These are phyloP conservation scores for Pyrenochaeta sp. DNA, from an alignment of 2,329 filamentous ascomycete species.

Conservation along the genomic window DNA sequence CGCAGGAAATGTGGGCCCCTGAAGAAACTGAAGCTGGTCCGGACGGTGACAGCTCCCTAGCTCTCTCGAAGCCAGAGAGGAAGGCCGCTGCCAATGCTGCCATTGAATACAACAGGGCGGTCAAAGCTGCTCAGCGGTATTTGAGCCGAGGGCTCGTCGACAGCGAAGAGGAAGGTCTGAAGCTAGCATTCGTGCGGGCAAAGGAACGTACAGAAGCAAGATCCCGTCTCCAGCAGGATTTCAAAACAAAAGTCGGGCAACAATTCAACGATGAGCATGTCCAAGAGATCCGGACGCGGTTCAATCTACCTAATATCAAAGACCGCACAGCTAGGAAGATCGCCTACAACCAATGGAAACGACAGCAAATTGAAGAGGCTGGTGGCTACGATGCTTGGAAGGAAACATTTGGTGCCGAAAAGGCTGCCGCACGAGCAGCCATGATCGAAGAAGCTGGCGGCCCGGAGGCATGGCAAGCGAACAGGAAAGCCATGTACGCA, in stretches of 20 bases:
- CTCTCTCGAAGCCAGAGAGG: conserved; percentile 7
- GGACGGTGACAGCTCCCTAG: background rate
- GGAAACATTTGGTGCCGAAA: conserved; percentile 7
- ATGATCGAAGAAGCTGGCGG: conserved; percentile 20
- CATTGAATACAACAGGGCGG: conserved; percentile 24
- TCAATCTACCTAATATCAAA: conserved; percentile 20
- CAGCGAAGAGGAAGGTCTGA: conserved; percentile 32
- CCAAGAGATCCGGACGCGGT: conserved; percentile 13
- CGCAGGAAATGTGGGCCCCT: conserved; percentile 17
- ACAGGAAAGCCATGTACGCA: conserved; percentile 17
- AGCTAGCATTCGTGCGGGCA: conserved; percentile 32
- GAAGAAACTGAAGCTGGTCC: conserved; percentile 10
- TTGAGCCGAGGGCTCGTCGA: conserved; percentile 27
- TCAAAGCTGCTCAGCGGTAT: conserved; percentile 27
- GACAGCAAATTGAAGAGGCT: conserved; percentile 20
- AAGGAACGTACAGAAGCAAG: conserved; percentile 22
- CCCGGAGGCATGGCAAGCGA: conserved; percentile 13
- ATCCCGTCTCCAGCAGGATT: conserved; percentile 10
- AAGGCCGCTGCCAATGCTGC: conserved; percentile 6
- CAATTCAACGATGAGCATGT: conserved; percentile 22
- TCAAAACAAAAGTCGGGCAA: conserved; percentile 17
- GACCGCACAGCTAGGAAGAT: conserved; percentile 14
- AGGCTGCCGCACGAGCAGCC: conserved; percentile 13
- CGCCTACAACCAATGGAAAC: conserved; percentile 21
- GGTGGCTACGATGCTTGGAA: conserved; percentile 29